Conservation (phyloP, 1,139 yeast species). For the Meyerozyma smithsonii region DNA sequence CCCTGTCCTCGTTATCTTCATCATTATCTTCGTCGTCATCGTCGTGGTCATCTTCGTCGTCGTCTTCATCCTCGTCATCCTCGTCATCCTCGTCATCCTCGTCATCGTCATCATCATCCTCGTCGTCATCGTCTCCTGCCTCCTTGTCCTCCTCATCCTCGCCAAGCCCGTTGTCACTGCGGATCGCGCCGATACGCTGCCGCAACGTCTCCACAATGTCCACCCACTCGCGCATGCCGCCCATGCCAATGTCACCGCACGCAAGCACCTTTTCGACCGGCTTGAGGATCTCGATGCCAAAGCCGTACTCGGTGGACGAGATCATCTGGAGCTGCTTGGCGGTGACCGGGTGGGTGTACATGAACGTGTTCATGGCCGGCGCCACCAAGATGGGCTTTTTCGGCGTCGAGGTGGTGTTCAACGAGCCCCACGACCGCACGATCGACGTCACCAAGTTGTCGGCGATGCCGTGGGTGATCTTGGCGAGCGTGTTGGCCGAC, state of each 20-base stretch:
- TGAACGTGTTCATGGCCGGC: conserved; percentile 96
- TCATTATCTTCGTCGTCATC: conserved; percentile 36
- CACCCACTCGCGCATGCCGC: conserved; percentile 97
- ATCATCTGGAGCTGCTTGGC: conserved; percentile 70
- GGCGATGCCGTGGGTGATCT: conserved; percentile 84
- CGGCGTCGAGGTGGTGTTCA: conserved; percentile 13
- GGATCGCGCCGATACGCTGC: conserved; percentile 39
- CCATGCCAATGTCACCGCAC: conserved; percentile 96
- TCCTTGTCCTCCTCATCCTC: conserved; percentile 15
- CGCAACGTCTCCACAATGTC: conserved; percentile 82
- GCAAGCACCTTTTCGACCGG: conserved; percentile 93
- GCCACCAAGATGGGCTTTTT: conserved; percentile 82
- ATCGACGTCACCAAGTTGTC: conserved; percentile 85
- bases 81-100: conserved; percentile 26
- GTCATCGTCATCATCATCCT: conserved; percentile 18
- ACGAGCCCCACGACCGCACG: conserved; percentile 87
- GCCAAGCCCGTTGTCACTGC: conserved; percentile 21
- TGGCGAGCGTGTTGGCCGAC: conserved; percentile 90
- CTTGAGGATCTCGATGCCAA: conserved; percentile 68
- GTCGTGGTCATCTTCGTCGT: conserved; percentile 34
- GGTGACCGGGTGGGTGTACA: conserved; percentile 93
- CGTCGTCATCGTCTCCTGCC: conserved; percentile 25
- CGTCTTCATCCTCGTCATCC: conserved; percentile 29
- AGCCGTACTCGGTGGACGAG: conserved; percentile 35
- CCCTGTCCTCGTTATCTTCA: conserved; percentile 30